These are phyloP conservation scores for Salpingoeca rosetta DNA, from an alignment of 78 protist species.

Conservation along the genomic window DNA sequence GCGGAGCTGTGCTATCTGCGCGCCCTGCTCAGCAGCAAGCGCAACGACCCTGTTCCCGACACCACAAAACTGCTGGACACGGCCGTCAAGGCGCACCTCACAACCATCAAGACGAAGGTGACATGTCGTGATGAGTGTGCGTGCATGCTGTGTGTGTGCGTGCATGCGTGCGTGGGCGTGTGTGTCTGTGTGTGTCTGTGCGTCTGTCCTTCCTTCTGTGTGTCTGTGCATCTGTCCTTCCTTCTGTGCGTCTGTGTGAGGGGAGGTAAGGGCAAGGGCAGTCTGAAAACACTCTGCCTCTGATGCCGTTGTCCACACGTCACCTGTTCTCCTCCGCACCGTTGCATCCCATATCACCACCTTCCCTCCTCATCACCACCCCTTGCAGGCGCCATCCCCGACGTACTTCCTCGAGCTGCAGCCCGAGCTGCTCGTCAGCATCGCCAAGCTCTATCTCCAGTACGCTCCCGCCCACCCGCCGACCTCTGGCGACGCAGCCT, in stretches of 20 bases:
- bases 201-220: too few species aligned
- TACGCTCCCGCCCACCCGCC: constrained; percentile 27
- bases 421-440: constrained; percentile 33
- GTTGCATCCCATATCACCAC: too few species aligned
- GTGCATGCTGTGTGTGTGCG: too few species aligned
- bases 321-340: not conserved
- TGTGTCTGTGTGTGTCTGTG: too few species aligned
- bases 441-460: constrained; percentile 28
- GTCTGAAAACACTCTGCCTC: not conserved
- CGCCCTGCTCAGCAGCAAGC: constrained; percentile 7
- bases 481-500: constrained; percentile 9
- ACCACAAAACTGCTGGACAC: not conserved
- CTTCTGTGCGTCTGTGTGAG: not conserved
- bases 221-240: too few species aligned
- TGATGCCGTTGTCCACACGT: not conserved
- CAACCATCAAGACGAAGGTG: not conserved
- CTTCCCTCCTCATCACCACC: too few species aligned
- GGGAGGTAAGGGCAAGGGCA: not conserved
- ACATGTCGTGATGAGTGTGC: too few species aligned
- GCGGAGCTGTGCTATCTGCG: constrained; percentile 15
- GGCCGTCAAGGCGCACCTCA: not conserved
- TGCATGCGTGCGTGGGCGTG: too few species aligned
- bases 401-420: constrained; percentile 23
- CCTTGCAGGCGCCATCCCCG: not conserved
- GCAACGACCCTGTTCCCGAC: too few species aligned